Percentiles rank a stretch among this genome's conserved stretches.
Conservation (phyloP, 345 rosid species). For the Eucalyptus globulus region DNA sequence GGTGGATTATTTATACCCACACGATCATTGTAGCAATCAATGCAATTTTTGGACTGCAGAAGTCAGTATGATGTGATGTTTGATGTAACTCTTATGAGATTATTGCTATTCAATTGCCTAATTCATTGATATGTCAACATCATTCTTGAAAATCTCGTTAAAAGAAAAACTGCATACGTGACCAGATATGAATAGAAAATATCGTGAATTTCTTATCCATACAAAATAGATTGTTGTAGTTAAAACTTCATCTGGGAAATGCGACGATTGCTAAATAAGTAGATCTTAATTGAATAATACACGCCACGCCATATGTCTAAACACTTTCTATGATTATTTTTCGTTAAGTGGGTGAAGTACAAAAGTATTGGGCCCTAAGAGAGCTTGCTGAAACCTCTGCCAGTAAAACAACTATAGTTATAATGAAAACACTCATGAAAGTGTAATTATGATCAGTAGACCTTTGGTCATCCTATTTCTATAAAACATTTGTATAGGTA, state of each 20-base stretch:
- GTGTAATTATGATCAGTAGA: not conserved
- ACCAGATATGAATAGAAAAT: accelerated
- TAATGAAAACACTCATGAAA: not conserved
- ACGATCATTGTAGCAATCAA: not conserved
- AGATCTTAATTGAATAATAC: not conserved
- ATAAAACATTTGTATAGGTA: not conserved
- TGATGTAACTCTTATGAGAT: too few species aligned
- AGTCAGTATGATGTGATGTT: not conserved
- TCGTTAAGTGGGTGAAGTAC: not conserved
- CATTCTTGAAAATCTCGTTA: too few species aligned
- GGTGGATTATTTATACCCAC: not conserved
- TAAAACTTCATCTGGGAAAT: not conserved
- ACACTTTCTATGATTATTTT: not conserved
- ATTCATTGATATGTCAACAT: not conserved
- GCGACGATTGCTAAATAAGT: not conserved
- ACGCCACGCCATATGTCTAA: not conserved
- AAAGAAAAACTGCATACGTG: not conserved
- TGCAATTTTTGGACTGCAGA: not conserved
- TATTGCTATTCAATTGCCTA: not conserved
- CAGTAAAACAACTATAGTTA: not conserved
- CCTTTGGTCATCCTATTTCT: not conserved
- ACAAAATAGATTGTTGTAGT: too few species aligned
- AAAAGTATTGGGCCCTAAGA: not conserved
- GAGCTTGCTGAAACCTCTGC: not conserved
- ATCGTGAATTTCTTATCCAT: not conserved